Percentiles rank a stretch among this genome's conserved stretches.
phyloP scores from a whole-genome alignment of 352 stramenopile species.

The Pythium rhizo-oryzae region DNA sequence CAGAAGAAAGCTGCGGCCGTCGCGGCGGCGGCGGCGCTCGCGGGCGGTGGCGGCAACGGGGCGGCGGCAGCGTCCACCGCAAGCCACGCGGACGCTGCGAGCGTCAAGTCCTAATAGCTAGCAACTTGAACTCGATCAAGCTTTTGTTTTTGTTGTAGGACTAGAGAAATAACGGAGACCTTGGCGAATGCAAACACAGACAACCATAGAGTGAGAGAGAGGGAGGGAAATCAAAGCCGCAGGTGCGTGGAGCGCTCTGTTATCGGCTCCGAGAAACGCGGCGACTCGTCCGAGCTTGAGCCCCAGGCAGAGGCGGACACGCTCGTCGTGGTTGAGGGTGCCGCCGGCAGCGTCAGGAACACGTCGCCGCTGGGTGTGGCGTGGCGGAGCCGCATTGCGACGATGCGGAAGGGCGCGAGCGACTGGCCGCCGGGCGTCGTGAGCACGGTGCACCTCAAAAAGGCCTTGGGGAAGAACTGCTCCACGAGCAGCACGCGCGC shows the following conservation, averaged over 20 bases:
- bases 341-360: conserved; percentile 22
- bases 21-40: conserved; percentile 12
- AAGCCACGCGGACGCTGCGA: conserved; percentile 19
- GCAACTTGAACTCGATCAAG: too few species aligned
- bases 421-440: conserved; percentile 11
- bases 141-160: neutral
- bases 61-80: neutral
- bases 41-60: neutral
- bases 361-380: conserved; percentile 15
- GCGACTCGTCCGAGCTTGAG: too few species aligned
- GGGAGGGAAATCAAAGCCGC: too few species aligned
- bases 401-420: conserved; percentile 28
- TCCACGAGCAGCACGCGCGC: conserved; percentile 29
- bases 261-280: too few species aligned
- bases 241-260: too few species aligned
- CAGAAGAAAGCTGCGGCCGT: conserved; percentile 62
- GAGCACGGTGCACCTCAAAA: conserved; percentile 24
- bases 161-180: neutral
- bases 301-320: neutral
- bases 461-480: conserved; percentile 32
- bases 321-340: neutral
- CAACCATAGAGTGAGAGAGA: too few species aligned
- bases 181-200: too few species aligned
- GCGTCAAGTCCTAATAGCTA: conserved; percentile 22
- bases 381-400: conserved; percentile 26